Evolutionary conservation across 1,284 basidiomycete genomes (phyloP), one percentile per base, ranked within the genome.

Genomic region (Tylopilus sp.): DNA sequence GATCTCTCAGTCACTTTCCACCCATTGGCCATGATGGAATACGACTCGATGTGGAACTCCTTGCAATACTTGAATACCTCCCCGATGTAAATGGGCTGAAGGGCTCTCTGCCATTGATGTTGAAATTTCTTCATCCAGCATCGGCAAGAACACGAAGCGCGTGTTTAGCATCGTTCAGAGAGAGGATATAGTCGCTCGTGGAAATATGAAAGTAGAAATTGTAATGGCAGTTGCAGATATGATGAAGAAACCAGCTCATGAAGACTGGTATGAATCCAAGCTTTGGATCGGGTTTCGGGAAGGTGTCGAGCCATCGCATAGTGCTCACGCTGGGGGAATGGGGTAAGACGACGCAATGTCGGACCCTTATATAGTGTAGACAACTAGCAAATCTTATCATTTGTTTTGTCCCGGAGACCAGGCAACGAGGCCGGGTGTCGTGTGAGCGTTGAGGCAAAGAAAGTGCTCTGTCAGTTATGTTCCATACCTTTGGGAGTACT

Each of bases 21-120:
- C 0, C 79, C 81, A 64, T 83, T 83, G 68, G 71, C 79, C 13
- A 83, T 78, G 37, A 83, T 74, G 8, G 77, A 77, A 61, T 77
- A 79, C 3, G 80, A 81, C 64, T 82, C 79, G 50, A 83, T 68
- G 8, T 64, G 17, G 14, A 82, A 74, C n/a, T 79, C 81, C 45
- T 83, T 82, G 69, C 80, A 82, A 62, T 76, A 83, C 25, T 75
- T 73, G 74, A 82, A 82, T 6, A 82, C 59, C 50, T 81, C 80
- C 3, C 82, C 81, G 23, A 83, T 74, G 70, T 80, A 81, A 1
- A 67, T 56, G 3, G 82, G 71, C 62, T 81, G 71, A 25, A 83
- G 76, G 82, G 82, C 53, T 83, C 80, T 6, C 82, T 80, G 21
- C 82, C 82, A 52, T 76, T 79, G 66, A 82, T 82, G 69, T 83